Evolutionary conservation across 2,329 filamentous ascomycete genomes (phyloP), one percentile per base, ranked within the genome.

Genomic region (Pestalotiopsis sp.): DNA sequence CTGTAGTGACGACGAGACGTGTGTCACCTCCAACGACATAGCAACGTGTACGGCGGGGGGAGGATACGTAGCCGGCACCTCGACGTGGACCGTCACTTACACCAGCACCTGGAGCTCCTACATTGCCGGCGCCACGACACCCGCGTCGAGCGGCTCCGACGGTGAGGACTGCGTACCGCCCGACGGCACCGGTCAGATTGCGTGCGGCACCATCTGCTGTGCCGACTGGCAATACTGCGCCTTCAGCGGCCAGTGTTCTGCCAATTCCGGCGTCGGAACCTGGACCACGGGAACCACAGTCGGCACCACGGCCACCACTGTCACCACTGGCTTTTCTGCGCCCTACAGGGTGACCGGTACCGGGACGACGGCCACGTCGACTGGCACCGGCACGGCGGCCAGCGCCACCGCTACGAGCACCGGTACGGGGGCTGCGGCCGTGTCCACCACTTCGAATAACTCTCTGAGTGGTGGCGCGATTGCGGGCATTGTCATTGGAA

Each of bases 401-500:
- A 79, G 79, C 56, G 80, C 79, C 31, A 87, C 87, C 39, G 81
- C 81, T 31, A 87, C 86, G 64, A 84, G 84, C 56, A 82, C 86
- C 0, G 83, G 85, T 56, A 86, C 87, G n/a, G 83, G 86, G 4
- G 86, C 87, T 6, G 80, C 77, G 20, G 75, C 73, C 39, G 83
- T 83, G 41, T 78, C 79, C 60, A 81, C 80, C 74, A 83, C 75
- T 49, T 80, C 81, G 36, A 81, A 81, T 68, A 79, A 81, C 58
- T 73, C 75, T 36, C 85, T 95, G 67, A 92, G 90, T 74, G 87
- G 85, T 58, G 92, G 92, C 66, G 92, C 91, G 69, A 95, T 95
- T 74, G 92, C 93, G 17, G 92, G 92, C 70, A 95, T 95, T 75
- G 92, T 95, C 72, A 90, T 95, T 68, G 92, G 92, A 71, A 87